Evolutionary conservation across 2,329 filamentous ascomycete species (phyloP).

Genomic region (Cladosporium sp.): DNA sequence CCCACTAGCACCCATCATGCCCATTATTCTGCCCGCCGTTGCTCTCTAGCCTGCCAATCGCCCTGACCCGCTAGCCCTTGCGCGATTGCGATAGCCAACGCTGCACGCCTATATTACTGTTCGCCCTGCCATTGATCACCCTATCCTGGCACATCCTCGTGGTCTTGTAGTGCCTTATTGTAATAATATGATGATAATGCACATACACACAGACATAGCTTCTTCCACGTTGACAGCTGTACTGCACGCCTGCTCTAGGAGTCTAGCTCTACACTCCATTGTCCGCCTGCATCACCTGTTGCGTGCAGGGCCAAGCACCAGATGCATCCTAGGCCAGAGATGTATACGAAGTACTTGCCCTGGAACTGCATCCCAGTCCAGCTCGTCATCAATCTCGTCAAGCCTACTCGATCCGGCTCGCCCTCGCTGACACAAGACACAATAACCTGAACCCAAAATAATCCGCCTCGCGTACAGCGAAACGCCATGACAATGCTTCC

Average conservation of each 20-base stretch:
- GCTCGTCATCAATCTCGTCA: neutral
- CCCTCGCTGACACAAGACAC: neutral
- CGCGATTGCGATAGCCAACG: conserved; percentile 8
- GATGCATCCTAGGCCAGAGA: conserved; percentile 2
- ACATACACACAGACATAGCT: neutral
- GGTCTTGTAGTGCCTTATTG: neutral
- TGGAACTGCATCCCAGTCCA: neutral
- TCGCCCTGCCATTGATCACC: neutral
- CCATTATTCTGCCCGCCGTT: neutral
- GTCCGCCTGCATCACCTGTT: conserved; percentile 4
- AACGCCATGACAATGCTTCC: neutral
- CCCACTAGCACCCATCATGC: neutral
- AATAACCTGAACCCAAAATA: neutral
- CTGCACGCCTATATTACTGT: conserved; percentile 1
- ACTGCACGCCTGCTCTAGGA: neutral
- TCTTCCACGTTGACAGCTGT: neutral
- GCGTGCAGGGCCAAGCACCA: conserved; percentile 14
- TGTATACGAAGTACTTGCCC: neutral
- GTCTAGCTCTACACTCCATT: neutral
- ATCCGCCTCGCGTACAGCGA: conserved; percentile 10
- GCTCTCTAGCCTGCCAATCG: neutral
- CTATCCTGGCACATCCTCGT: neutral
- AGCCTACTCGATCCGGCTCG: neutral
- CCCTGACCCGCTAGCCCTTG: conserved; percentile 4
- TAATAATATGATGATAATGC: neutral